Base-by-base conservation (phyloP, 495 filamentous ascomycete species). In the Penicillium lagena region DNA sequence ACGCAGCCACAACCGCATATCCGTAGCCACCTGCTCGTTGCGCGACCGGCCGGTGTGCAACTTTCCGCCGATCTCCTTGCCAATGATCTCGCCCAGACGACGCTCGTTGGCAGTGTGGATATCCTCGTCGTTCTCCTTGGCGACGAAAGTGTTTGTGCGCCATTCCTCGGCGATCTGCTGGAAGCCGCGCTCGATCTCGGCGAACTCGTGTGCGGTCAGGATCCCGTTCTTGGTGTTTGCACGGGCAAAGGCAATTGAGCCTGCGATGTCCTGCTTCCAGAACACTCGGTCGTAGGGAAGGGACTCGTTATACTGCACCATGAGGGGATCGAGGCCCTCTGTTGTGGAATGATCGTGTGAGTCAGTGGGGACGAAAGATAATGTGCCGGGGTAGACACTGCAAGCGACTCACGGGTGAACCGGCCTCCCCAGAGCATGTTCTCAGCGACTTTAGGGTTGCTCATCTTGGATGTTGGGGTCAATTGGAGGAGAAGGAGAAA, bases 81-180 rank as follows among this genome's bases (percentile, higher is more conserved):
- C 90, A 35, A 96, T 87, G 49, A 95, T 75, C 71, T 97, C 93
- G 33, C 85, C 85, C 14, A 97, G 72, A 34, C 90, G 79, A 42
- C 90, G 83, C 75, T 96, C 91, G 57, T 95, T 96, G 43, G 90
- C 90, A 1, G 91, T 96, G 68, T 96, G 90, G 50, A 95, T 95
- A 51, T 85, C 80, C 63, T 74, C 65, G 39, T 73, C 70, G 44
- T 73, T 72, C 50, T 59, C 55, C 60, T 73, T 71, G 47, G 56
- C 63, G 17, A 62, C 62, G 51, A 73, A 72, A 27, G 65, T 53
- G 54, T 69, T 54, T 29, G 58, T 67, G 51, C 62, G 52, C 89
- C 90, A 95, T 75, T 96, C 90, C 54, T 83, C 63, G 56, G 77
- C 65, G 40, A 95, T 81, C 47, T 80, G 72, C 45, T 71, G 60